Evolutionary conservation across 176 grass and related monocot genomes (phyloP).

Genomic region (Ampelocalamus luodianensis): DNA sequence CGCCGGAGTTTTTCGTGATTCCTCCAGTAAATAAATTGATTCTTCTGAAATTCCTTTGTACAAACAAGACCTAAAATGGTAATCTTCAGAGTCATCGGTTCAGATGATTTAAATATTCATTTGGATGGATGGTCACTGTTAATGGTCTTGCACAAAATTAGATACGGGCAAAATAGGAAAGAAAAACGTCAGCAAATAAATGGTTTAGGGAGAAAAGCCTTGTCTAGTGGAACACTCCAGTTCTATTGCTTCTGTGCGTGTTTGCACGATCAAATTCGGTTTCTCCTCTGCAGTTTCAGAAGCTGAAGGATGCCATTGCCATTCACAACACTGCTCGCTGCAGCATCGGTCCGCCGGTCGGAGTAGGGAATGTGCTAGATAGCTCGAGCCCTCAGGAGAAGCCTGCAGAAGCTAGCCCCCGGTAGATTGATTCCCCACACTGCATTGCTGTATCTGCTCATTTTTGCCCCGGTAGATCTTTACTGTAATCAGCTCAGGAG

Average conservation of each 20-base stretch:
- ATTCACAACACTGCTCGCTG: conserved; percentile 78
- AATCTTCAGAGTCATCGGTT: neutral
- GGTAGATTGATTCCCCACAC: conserved; percentile 25
- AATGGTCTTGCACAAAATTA: too few relatives aligned
- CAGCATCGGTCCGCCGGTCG: conserved; percentile 72
- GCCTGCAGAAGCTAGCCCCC: conserved; percentile 66
- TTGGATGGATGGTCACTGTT: neutral
- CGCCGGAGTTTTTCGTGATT: neutral
- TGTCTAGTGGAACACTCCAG: neutral
- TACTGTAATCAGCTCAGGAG: conserved; percentile 43
- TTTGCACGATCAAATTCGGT: neutral
- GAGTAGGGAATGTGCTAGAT: conserved; percentile 60
- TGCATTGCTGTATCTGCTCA: conserved; percentile 7
- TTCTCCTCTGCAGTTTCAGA: conserved; percentile 63
- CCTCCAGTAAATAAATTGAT: neutral
- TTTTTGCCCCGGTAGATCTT: conserved; percentile 26
- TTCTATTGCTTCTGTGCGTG: neutral
- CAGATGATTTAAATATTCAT: conserved; percentile 3
- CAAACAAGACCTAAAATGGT: neutral
- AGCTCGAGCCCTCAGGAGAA: conserved; percentile 54
- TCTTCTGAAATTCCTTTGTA: neutral
- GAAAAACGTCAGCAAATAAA: too few relatives aligned
- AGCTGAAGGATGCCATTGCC: conserved; percentile 86
- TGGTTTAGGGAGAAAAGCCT: neutral
- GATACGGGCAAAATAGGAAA: too few relatives aligned